A percentile compares a stretch with the other conserved stretches of the same genome.
These are phyloP conservation scores for Russula emetica DNA, from an alignment of 768 basidiomycete species.

Conservation along the genomic window DNA sequence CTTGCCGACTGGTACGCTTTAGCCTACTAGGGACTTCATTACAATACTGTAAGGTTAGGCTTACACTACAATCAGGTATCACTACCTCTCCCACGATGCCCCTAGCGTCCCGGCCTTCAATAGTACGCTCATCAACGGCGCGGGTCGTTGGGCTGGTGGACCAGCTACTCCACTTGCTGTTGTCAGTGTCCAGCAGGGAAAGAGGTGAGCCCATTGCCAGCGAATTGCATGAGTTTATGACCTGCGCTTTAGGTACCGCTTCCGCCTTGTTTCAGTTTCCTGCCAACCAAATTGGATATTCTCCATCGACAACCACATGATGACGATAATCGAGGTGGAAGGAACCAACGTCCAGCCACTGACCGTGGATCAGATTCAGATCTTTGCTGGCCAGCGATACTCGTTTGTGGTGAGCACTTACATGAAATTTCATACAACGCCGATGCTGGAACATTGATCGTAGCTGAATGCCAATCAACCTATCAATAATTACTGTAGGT, in stretches of 20 bases:
- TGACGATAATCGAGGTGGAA: conserved; percentile 31
- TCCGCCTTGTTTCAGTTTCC: conserved; percentile 38
- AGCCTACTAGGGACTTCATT: too few relatives aligned
- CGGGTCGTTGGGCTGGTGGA: neutral
- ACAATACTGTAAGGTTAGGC: too few relatives aligned
- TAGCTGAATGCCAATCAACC: too few relatives aligned
- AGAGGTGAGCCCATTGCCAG: conserved; percentile 28
- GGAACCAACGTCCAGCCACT: conserved; percentile 40
- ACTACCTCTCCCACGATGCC: too few relatives aligned
- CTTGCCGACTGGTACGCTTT: too few relatives aligned
- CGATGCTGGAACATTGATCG: too few relatives aligned
- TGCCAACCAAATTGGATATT: conserved; percentile 44
- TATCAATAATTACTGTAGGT: too few relatives aligned
- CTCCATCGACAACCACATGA: conserved; percentile 35
- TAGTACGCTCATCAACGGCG: neutral
- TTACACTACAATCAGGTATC: too few relatives aligned
- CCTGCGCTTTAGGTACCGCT: neutral
- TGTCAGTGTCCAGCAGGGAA: neutral
- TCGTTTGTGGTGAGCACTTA: neutral
- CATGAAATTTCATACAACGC: too few relatives aligned
- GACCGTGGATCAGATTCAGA: conserved; percentile 41
- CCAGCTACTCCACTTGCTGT: neutral
- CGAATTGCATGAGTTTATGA: too few relatives aligned
- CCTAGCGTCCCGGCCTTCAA: neutral
- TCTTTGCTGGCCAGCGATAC: conserved; percentile 37